A percentile compares a stretch with the other conserved stretches of the same genome.
Evolutionary conservation across 805 yeast species (phyloP).

Genomic region (Brettanomyces sp.): DNA sequence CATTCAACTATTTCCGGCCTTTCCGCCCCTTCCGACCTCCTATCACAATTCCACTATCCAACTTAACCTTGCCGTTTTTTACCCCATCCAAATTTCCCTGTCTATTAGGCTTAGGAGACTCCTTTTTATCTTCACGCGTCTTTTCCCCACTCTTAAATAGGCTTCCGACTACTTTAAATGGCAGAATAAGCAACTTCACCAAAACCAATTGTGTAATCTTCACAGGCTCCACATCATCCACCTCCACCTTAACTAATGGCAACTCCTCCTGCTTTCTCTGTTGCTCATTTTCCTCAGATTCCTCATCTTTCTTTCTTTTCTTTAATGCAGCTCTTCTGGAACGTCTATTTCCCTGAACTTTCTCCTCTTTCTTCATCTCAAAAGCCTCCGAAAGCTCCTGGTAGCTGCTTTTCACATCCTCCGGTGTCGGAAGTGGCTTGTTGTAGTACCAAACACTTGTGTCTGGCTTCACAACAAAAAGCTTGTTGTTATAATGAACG

Average conservation of each 20-base stretch:
- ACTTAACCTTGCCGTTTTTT: not conserved
- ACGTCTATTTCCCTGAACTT: constrained; percentile 3
- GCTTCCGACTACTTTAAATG: not conserved
- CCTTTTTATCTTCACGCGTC: too few relatives aligned
- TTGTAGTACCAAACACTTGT: constrained; percentile 7
- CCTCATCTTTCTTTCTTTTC: not conserved
- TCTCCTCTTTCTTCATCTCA: not conserved
- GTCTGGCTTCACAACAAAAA: constrained; percentile 14
- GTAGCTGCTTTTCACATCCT: constrained; percentile 5
- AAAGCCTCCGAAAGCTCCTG: constrained; percentile 6
- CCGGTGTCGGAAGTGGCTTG: constrained; percentile 5
- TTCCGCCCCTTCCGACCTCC: not conserved
- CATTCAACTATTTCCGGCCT: not conserved
- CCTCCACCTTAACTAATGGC: constrained; percentile 11
- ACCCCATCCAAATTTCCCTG: too few relatives aligned
- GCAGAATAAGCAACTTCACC: constrained; percentile 1
- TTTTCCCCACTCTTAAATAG: not conserved
- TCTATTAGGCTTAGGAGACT: too few relatives aligned
- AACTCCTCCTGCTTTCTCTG: not conserved
- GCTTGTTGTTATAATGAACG: constrained; percentile 10
- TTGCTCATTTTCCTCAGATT: not conserved
- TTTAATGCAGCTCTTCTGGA: constrained; percentile 1
- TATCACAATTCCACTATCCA: not conserved
- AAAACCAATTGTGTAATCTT: constrained; percentile 1
- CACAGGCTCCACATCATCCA: constrained; percentile 7